phyloP scores from a whole-genome alignment of 2,329 filamentous ascomycete genomes.

The Fusarium sp. region DNA sequence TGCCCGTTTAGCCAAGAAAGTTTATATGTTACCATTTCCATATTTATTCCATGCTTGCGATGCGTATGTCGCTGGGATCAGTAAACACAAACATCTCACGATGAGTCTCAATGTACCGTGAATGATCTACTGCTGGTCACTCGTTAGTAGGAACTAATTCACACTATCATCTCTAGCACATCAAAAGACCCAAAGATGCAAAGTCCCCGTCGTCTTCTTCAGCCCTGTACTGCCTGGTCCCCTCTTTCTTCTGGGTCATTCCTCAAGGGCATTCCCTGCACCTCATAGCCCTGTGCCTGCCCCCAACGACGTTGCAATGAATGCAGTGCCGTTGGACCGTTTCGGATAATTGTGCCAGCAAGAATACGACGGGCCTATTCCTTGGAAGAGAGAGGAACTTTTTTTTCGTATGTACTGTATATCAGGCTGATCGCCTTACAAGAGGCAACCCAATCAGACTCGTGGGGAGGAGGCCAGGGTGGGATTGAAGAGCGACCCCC shows the following conservation, averaged over 20 bases:
- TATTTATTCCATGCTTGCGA: neutral
- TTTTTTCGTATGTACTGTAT: constrained; percentile 25
- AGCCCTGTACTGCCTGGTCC: constrained; percentile 29
- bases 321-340: constrained; percentile 24
- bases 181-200: neutral
- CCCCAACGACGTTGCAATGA: constrained; percentile 9
- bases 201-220: constrained; percentile 11
- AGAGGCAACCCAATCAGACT: constrained; percentile 1
- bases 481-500: neutral
- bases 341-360: constrained; percentile 14
- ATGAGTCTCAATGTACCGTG: neutral
- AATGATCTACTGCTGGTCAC: neutral
- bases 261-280: neutral
- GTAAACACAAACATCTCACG: neutral
- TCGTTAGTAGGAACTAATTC: neutral
- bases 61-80: neutral
- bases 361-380: constrained; percentile 19
- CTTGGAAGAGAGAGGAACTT: neutral
- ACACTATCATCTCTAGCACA: constrained; percentile 10
- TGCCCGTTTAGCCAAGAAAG: neutral
- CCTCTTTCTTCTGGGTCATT: neutral
- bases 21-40: neutral
- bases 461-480: constrained; percentile 7
- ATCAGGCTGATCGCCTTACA: constrained; percentile 13
- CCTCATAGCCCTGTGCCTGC: neutral